Evolutionary conservation across 805 yeast species (phyloP), one percentile per base, ranked within the genome.

Genomic region (Saturnispora serradocipensis): DNA sequence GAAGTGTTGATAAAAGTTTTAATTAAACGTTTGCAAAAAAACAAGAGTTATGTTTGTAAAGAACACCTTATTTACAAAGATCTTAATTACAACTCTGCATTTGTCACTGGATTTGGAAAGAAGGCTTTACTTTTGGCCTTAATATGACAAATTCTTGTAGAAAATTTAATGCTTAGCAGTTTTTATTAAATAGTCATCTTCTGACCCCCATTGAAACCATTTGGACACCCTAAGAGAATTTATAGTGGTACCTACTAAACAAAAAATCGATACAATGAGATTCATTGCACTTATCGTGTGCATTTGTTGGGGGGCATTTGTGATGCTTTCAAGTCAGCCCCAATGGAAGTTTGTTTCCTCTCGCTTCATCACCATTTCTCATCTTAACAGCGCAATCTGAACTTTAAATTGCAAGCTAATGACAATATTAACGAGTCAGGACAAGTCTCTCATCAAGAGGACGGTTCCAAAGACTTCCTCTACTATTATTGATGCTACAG

Each of bases 381-480:
- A 15, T 36, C 35, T 27, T 15, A 30, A 27, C 27, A 40, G n/a
- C 25, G n/a, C 44, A 38, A 35, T 38, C 22, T n/a, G 42, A 38
- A 38, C 30, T 22, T 10, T 9, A 40, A 22, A 40, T 22, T 13
- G 25, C 20, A 28, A 8, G 34, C 16, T 35, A 24, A 56, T 57
- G 76, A 72, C 73, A 38, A 60, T 71, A 11, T 57, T 81, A 45
- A 69, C 70, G 7, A 60, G 79, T 5, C 72, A 74, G 6, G 98
- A 93, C 64, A 91, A 88, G 66, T 97, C 91, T 63, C 84, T 86
- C 64, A 80, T 93, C 67, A 90, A 90, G 64, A 73, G 97, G 52
- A 88, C 85, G 18, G 75, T 91, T 50, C 98, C 99, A 43, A 89
- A 88, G 67, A 81, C 87, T 7, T 74, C 91, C 46, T 89, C 89